Conservation (phyloP, 2,329 filamentous ascomycete genomes). For the Emergomyces orientalis region DNA sequence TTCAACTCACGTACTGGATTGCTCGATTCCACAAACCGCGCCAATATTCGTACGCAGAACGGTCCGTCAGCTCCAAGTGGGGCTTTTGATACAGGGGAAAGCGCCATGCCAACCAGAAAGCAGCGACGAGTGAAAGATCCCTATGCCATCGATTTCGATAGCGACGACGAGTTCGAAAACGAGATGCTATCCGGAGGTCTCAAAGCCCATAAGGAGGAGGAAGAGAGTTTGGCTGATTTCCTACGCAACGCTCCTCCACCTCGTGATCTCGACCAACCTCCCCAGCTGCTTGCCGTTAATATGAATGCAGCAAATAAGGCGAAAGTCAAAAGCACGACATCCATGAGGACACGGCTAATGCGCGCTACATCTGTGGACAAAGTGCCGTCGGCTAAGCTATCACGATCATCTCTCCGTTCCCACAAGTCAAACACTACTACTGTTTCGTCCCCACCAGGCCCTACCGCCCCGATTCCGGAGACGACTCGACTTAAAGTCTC, state of each 20-base stretch:
- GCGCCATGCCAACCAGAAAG: constrained; percentile 53
- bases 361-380: constrained; percentile 26
- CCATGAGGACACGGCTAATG: constrained; percentile 30
- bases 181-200: constrained; percentile 34
- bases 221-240: constrained; percentile 43
- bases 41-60: constrained; percentile 21
- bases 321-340: constrained; percentile 16
- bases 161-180: constrained; percentile 58
- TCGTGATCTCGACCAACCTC: constrained; percentile 22
- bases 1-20: constrained; percentile 69
- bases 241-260: constrained; percentile 39
- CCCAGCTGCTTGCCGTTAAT: constrained; percentile 25
- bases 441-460: not conserved
- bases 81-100: not conserved
- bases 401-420: constrained; percentile 26
- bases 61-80: not conserved
- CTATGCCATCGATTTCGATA: constrained; percentile 75
- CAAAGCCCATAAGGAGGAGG: constrained; percentile 29
- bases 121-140: constrained; percentile 74
- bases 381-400: constrained; percentile 24
- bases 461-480: constrained; percentile 5
- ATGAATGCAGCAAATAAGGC: constrained; percentile 12
- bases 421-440: constrained; percentile 12
- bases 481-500: constrained; percentile 6
- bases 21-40: constrained; percentile 35